phyloP scores from a whole-genome alignment of 257 asterid genomes.

The Solanum habrochaites region DNA sequence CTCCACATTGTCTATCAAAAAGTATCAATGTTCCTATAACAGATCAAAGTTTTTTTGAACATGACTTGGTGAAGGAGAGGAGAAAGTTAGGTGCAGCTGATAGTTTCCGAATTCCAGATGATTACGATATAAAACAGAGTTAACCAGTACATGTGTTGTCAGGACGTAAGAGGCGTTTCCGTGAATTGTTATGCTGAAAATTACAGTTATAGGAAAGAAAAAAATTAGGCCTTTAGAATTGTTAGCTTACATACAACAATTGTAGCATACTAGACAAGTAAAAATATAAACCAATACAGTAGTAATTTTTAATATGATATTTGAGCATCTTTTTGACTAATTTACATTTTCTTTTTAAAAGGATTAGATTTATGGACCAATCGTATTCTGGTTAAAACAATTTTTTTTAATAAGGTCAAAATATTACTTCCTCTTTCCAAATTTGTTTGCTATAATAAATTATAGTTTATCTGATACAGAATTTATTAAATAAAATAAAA shows the following conservation, averaged over 20 bases:
- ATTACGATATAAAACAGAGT: constrained; percentile 35
- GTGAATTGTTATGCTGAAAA: neutral
- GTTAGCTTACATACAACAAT: neutral
- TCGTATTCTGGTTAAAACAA: neutral
- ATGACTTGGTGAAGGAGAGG: constrained; percentile 41
- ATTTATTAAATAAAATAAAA: no score
- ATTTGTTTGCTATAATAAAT: neutral
- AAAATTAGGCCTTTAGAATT: neutral
- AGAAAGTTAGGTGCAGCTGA: constrained; percentile 80
- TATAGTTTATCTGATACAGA: neutral
- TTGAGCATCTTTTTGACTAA: neutral
- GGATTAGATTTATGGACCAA: neutral
- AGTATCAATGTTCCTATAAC: constrained; percentile 36
- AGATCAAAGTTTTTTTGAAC: neutral
- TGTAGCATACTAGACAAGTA: neutral
- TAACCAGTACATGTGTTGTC: neutral
- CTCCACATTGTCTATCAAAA: constrained; percentile 41
- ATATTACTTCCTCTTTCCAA: neutral
- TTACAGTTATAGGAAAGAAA: neutral
- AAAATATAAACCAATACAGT: neutral
- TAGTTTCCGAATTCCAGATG: constrained; percentile 64
- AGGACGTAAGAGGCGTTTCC: neutral
- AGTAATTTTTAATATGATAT: neutral
- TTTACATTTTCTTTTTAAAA: neutral
- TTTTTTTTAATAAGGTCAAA: neutral